A percentile compares a stretch with the other conserved stretches of the same genome.
Evolutionary conservation across 2,329 filamentous ascomycete species (phyloP).

Genomic region (Aspergillus amoenus): DNA sequence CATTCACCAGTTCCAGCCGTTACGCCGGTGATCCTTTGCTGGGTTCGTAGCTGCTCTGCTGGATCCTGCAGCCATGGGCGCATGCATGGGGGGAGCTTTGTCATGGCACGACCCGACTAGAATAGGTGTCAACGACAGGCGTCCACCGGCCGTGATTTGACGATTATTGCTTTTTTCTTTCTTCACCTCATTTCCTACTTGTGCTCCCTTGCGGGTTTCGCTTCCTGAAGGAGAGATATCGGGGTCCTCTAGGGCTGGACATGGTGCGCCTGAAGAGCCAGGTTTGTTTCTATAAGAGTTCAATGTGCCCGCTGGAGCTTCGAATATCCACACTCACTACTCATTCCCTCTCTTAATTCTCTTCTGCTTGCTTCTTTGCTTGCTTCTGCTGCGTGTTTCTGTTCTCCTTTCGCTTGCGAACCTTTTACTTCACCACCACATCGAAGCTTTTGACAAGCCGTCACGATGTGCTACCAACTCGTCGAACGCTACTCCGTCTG

Average conservation of each 20-base stretch:
- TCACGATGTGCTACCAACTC: conserved; percentile 80
- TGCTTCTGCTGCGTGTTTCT: background rate
- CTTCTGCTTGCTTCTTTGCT: background rate
- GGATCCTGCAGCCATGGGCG: background rate
- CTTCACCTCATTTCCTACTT: background rate
- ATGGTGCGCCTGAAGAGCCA: background rate
- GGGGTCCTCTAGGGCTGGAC: background rate
- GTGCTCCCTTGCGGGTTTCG: background rate
- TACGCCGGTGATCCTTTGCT: background rate
- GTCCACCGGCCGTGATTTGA: background rate
- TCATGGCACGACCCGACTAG: background rate
- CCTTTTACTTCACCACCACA: background rate
- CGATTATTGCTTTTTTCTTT: background rate
- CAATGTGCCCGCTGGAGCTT: background rate
- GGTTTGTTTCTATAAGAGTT: background rate
- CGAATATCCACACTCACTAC: background rate
- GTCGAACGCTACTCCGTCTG: conserved; percentile 84
- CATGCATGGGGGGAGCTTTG: background rate
- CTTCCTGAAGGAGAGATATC: background rate
- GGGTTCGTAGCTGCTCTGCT: background rate
- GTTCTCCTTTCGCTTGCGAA: background rate
- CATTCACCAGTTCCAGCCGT: background rate
- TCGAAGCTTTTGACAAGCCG: background rate
- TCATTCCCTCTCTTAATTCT: background rate
- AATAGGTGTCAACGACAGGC: background rate